Percentiles rank a stretch among this genome's conserved stretches.
phyloP scores from a whole-genome alignment of 257 asterid genomes.

The Solanum lycopersicoides region DNA sequence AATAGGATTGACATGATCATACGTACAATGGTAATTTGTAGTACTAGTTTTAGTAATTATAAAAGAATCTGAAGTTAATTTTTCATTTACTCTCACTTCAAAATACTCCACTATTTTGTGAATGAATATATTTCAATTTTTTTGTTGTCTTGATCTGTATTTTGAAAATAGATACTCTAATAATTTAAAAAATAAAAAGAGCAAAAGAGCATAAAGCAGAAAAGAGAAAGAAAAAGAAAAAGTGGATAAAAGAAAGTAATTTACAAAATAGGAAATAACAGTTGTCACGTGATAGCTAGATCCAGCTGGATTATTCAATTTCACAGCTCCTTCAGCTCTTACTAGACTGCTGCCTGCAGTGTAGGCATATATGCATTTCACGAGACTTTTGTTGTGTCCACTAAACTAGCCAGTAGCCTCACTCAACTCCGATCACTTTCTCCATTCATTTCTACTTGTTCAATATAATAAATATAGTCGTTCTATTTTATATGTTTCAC shows the following conservation, averaged over 20 bases:
- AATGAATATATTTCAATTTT: background rate
- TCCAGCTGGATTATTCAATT: slow-evolving; percentile 14
- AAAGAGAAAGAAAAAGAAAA: background rate
- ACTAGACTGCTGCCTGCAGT: background rate
- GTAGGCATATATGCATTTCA: slow-evolving; percentile 5
- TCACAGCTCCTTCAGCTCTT: background rate
- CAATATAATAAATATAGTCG: too few relatives aligned
- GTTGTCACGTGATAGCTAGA: slow-evolving; percentile 10
- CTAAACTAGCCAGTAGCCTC: background rate
- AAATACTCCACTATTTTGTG: background rate
- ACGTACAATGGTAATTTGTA: background rate
- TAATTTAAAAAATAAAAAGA: background rate
- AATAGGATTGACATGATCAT: background rate
- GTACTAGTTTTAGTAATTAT: background rate
- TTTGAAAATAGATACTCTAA: background rate
- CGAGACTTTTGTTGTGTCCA: slow-evolving; percentile 8
- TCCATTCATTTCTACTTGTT: background rate
- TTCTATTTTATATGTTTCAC: too few relatives aligned
- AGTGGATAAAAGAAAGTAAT: background rate
- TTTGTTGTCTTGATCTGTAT: background rate
- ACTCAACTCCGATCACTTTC: background rate
- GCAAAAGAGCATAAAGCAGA: background rate
- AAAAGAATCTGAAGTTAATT: background rate
- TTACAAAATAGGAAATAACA: background rate
- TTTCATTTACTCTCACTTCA: background rate